phyloP scores from a whole-genome alignment of 495 filamentous ascomycete species.

The Xylaria longipes region DNA sequence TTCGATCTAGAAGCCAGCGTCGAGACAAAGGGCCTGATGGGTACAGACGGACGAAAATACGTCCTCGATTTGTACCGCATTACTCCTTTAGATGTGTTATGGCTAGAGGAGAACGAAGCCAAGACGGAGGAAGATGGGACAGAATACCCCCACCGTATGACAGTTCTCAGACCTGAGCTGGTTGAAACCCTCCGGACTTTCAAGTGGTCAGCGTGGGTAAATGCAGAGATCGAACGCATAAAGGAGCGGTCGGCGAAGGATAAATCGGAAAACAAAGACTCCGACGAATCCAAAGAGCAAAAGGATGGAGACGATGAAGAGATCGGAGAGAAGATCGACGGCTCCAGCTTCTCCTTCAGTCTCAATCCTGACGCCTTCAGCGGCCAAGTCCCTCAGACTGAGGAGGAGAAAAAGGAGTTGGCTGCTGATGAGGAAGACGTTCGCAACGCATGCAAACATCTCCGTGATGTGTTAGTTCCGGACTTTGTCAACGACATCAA shows the following conservation, averaged over 20 bases:
- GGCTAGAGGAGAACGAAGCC: constrained; percentile 75
- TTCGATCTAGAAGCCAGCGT: constrained; percentile 95
- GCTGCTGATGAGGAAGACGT: constrained; percentile 89
- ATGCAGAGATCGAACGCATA: constrained; percentile 66
- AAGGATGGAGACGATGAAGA: constrained; percentile 36
- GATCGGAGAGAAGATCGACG: constrained; percentile 68
- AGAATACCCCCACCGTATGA: constrained; percentile 93
- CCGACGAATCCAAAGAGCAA: constrained; percentile 35
- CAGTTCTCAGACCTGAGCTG: constrained; percentile 86
- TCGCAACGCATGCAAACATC: constrained; percentile 78
- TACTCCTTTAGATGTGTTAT: constrained; percentile 87
- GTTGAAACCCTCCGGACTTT: constrained; percentile 81
- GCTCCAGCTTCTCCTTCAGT: constrained; percentile 83
- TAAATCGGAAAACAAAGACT: constrained; percentile 31
- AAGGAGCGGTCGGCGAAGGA: constrained; percentile 54
- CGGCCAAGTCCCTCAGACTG: constrained; percentile 87
- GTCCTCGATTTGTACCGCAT: constrained; percentile 95
- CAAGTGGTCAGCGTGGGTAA: constrained; percentile 88
- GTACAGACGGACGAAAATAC: constrained; percentile 97
- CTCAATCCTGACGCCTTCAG: constrained; percentile 97
- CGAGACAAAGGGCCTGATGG: constrained; percentile 95
- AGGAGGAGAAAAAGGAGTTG: constrained; percentile 86
- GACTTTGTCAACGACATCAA: constrained; percentile 77
- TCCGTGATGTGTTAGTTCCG: constrained; percentile 77
- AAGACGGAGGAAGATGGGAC: constrained; percentile 53